Evolutionary conservation across 441 rosid genomes (phyloP).

Genomic region (Adansonia rubrostipa): DNA sequence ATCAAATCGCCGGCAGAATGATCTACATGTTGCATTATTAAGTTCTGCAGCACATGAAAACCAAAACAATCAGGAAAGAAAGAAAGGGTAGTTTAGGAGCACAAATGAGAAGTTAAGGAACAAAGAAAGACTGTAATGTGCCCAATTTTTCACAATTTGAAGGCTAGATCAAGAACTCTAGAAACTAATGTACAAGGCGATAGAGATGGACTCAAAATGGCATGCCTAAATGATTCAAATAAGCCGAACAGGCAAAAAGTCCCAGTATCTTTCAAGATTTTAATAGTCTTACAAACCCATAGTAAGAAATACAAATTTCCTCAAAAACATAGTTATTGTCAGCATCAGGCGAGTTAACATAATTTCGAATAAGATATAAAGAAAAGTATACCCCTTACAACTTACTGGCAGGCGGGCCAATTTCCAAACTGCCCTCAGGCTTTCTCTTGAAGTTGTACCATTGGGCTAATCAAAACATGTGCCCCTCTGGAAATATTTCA

Average conservation of each 20-base stretch:
- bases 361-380: constrained; percentile 8
- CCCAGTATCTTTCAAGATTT: neutral
- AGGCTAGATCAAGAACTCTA: neutral
- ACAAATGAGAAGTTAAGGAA: neutral
- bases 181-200: neutral
- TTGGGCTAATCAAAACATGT: constrained; percentile 85
- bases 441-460: constrained; percentile 81
- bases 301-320: neutral
- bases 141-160: neutral
- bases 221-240: no score
- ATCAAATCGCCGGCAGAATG: constrained; percentile 89
- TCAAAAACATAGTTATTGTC: neutral
- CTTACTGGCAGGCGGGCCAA: constrained; percentile 77
- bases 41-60: constrained; percentile 52
- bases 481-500: constrained; percentile 76
- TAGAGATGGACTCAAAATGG: neutral
- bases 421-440: constrained; percentile 82
- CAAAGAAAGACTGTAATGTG: neutral
- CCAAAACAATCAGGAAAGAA: neutral
- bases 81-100: no score
- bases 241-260: neutral
- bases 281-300: neutral
- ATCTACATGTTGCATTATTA: constrained; percentile 92
- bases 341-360: neutral
- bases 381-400: neutral